Evolutionary conservation across 352 stramenopile genomes (phyloP), one percentile per base, ranked within the genome.

Genomic region (Plasmopara halstedii): DNA sequence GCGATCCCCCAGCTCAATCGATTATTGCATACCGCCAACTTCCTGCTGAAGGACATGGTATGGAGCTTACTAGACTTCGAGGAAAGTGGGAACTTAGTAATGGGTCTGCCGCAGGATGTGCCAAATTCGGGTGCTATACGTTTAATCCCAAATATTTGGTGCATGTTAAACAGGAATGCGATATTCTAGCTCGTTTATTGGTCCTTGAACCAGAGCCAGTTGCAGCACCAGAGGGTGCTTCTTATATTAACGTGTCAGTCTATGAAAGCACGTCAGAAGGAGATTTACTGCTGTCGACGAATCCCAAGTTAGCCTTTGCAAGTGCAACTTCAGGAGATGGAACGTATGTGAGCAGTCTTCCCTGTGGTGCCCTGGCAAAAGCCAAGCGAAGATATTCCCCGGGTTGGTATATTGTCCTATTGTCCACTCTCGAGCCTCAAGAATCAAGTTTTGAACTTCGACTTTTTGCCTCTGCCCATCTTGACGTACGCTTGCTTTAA

Each of bases 121-220:
- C 67, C 6, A 88, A 82, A 51, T 89, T 84, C 48, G 78, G 78
- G 13, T 83, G 77, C 51, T 92, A 90, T 50, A 87, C 71, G 5
- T 85, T 86, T 53, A 90, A 92, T 51, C 78, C 81, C 18, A 81
- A 76, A 49, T 88, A 76, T 46, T 67, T 93, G 22, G 53, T 90
- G 25, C 64, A 76, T 35, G 56, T 88, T 4, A 47, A 56, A 0
- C 58, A 69, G 22, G 64, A 84, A 22, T 83, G 57, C 17, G 47
- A 70, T 7, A 47, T 88, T 10, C 75, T 89, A 29, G 67, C 59
- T 31, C 75, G 76, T 3, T 57, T 90, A 9, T 43, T 82, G 32
- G 42, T 72, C 2, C 26, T 60, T 14, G 55, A 68, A 1, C 34
- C 46, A n/a, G 44, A 50, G 26, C 37, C 20, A n/a, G 45, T 52